These are phyloP conservation scores for Ophiosphaerella herpotricha DNA, from an alignment of 2,329 filamentous ascomycete genomes.

Conservation along the genomic window DNA sequence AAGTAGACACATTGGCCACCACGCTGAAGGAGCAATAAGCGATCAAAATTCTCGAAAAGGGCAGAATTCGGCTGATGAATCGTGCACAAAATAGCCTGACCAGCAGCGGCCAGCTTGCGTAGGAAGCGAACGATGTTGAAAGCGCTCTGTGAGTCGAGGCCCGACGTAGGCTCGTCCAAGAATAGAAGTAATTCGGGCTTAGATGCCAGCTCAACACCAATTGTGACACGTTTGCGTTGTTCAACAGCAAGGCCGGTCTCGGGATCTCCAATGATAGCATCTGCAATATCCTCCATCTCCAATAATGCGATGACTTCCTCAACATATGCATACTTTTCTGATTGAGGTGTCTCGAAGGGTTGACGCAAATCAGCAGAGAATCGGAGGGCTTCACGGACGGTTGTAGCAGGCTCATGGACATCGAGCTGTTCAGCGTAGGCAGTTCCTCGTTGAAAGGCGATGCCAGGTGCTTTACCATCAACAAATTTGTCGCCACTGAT, in stretches of 20 bases:
- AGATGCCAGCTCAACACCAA: conserved; percentile 64
- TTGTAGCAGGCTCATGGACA: conserved; percentile 65
- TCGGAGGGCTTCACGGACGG: conserved; percentile 68
- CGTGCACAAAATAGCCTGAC: conserved; percentile 87
- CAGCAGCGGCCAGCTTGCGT: conserved; percentile 75
- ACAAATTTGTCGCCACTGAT: conserved; percentile 67
- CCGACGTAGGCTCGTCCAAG: conserved; percentile 78
- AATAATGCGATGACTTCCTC: conserved; percentile 68
- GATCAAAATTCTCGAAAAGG: conserved; percentile 86
- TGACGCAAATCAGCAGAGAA: conserved; percentile 69
- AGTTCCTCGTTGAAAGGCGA: conserved; percentile 66
- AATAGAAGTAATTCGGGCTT: conserved; percentile 77
- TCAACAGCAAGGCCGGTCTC: conserved; percentile 67
- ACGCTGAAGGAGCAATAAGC: conserved; percentile 75
- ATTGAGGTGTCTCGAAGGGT: conserved; percentile 60
- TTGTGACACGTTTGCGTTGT: conserved; percentile 65
- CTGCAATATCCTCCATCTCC: conserved; percentile 68
- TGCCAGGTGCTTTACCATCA: conserved; percentile 62
- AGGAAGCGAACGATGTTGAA: conserved; percentile 80
- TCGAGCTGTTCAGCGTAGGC: conserved; percentile 70
- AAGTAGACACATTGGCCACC: conserved; percentile 86
- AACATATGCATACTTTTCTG: conserved; percentile 68
- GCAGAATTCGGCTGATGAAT: conserved; percentile 89
- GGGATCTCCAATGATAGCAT: conserved; percentile 67
- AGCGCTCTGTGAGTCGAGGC: conserved; percentile 72